These are phyloP conservation scores for Bjerkandera adusta DNA, from an alignment of 1,284 basidiomycete species.

Conservation along the genomic window DNA sequence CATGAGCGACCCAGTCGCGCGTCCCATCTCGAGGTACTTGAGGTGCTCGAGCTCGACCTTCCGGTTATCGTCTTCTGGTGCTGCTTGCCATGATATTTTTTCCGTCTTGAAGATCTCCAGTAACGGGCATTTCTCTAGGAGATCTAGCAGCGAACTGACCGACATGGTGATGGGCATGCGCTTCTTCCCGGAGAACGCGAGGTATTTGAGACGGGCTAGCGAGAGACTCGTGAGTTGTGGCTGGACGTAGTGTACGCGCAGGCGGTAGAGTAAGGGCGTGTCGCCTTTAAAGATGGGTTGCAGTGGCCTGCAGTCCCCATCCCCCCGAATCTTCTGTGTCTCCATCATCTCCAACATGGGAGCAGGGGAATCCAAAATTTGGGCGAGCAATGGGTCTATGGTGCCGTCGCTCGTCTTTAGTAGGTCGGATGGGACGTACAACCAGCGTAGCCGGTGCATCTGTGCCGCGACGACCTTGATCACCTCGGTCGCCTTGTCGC, in stretches of 20 bases:
- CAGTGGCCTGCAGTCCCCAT: conserved; percentile 23
- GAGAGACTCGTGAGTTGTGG: conserved; percentile 21
- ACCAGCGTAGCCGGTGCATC: conserved; percentile 24
- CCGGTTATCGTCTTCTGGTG: conserved; percentile 20
- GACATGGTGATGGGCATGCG: conserved; percentile 23
- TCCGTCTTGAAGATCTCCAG: conserved; percentile 25
- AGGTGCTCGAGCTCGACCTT: conserved; percentile 25
- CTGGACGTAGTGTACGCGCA: conserved; percentile 26
- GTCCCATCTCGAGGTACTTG: conserved; percentile 25
- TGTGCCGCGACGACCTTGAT: conserved; percentile 24
- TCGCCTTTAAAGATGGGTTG: conserved; percentile 25
- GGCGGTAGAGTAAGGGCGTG: conserved; percentile 24
- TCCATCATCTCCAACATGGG: conserved; percentile 28
- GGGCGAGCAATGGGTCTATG: conserved; percentile 21
- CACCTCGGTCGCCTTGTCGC: conserved; percentile 18
- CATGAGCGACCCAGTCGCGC: conserved; percentile 22
- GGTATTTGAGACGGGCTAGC: conserved; percentile 21
- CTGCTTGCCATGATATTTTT: conserved; percentile 25
- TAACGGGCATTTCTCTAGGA: conserved; percentile 26
- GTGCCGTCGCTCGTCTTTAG: conserved; percentile 20
- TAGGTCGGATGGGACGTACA: conserved; percentile 27
- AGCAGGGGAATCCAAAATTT: conserved; percentile 23
- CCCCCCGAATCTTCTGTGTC: conserved; percentile 22
- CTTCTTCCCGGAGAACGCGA: conserved; percentile 29
- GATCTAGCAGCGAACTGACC: conserved; percentile 24